Percentiles rank a stretch among this genome's conserved stretches.
Evolutionary conservation across 2,329 filamentous ascomycete species (phyloP).

Genomic region (Cladosporium sp.): DNA sequence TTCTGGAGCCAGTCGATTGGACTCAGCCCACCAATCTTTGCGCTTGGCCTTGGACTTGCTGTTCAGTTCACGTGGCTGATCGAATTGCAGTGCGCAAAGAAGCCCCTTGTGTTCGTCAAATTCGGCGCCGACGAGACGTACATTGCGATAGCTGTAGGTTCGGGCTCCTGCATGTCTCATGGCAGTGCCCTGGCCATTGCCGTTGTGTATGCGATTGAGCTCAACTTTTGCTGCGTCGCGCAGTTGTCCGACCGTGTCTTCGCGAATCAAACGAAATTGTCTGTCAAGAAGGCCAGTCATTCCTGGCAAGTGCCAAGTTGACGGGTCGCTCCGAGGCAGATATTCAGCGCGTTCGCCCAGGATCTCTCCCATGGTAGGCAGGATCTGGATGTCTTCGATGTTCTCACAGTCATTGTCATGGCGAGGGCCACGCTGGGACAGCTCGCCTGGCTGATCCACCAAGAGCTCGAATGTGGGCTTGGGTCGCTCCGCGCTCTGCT

Average conservation of each 20-base stretch:
- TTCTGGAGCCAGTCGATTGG: conserved; percentile 53
- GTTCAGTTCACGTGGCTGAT: conserved; percentile 44
- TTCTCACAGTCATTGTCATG: conserved; percentile 56
- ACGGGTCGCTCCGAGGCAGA: conserved; percentile 42
- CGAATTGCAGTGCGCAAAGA: conserved; percentile 49
- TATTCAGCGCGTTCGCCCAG: conserved; percentile 47
- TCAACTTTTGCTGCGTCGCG: conserved; percentile 51
- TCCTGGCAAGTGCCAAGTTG: conserved; percentile 46
- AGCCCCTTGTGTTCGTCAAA: conserved; percentile 48
- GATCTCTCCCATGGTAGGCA: conserved; percentile 56
- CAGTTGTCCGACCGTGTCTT: conserved; percentile 59
- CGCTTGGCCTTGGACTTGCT: conserved; percentile 37
- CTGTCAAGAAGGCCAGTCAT: conserved; percentile 55
- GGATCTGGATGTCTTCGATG: conserved; percentile 51
- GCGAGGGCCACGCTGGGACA: conserved; percentile 39
- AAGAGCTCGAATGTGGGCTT: conserved; percentile 21
- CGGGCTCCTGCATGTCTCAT: conserved; percentile 26
- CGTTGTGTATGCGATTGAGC: conserved; percentile 37
- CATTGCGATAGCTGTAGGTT: conserved; percentile 44
- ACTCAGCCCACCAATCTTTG: conserved; percentile 54
- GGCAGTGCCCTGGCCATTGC: conserved; percentile 24
- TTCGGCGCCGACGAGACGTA: conserved; percentile 35
- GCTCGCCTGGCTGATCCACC: conserved; percentile 34
- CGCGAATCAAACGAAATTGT: conserved; percentile 58
- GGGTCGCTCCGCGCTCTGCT: background rate